These are phyloP conservation scores for Knoxdaviesia proteae DNA, from an alignment of 2,329 filamentous ascomycete species.

Conservation along the genomic window DNA sequence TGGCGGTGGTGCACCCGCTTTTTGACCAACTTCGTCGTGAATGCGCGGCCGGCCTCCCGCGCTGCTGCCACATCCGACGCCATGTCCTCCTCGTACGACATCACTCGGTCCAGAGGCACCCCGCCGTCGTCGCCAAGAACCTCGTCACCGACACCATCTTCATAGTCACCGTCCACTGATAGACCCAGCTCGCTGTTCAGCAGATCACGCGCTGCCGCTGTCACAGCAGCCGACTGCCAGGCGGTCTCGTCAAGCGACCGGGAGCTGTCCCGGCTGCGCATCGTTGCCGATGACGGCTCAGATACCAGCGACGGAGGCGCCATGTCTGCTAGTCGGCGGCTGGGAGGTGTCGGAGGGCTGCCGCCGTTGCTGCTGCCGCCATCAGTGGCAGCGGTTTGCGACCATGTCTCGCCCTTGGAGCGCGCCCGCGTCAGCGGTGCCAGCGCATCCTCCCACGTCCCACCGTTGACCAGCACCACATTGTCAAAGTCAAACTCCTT, in stretches of 20 bases:
- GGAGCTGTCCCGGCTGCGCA: too few relatives aligned
- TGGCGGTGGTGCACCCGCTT: conserved; percentile 18
- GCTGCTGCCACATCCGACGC: conserved; percentile 14
- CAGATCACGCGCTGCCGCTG: conserved; percentile 29
- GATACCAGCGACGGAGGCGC: too few relatives aligned
- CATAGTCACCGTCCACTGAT: conserved; percentile 12
- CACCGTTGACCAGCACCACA: conserved; percentile 43
- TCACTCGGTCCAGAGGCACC: too few relatives aligned
- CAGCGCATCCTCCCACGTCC: conserved; percentile 69
- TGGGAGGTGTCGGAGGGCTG: too few relatives aligned
- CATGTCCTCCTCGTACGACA: conserved; percentile 12
- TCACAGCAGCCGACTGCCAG: conserved; percentile 28
- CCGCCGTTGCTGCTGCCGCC: conserved; percentile 9
- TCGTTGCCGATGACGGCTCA: too few relatives aligned
- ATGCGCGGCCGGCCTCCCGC: conserved; percentile 14
- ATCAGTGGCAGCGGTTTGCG: conserved; percentile 4
- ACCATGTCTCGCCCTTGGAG: conserved; percentile 20
- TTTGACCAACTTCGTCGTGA: conserved; percentile 27
- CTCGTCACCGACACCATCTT: conserved; percentile 14
- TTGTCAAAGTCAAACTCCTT: conserved; percentile 66
- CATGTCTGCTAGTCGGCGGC: too few relatives aligned
- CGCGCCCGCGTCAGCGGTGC: conserved; percentile 35
- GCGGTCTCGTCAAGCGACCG: too few relatives aligned
- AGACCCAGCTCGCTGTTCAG: conserved; percentile 16
- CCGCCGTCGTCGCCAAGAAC: too few relatives aligned